Base-by-base conservation (phyloP, 1,284 basidiomycete genomes). In the Cystobasidium slooffiae region DNA sequence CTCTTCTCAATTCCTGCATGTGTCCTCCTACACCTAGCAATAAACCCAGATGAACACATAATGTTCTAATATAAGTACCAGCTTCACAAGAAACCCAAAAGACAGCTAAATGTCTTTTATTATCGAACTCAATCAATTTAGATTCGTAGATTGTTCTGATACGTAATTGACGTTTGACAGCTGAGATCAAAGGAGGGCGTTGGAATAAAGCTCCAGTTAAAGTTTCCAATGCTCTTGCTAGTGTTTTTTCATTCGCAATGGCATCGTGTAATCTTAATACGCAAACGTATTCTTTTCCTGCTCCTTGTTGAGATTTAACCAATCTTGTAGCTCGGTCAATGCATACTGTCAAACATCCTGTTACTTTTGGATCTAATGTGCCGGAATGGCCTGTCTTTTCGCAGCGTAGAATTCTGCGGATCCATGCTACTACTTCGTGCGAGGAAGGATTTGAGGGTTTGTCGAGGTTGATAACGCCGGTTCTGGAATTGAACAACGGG, bases 361-460 rank as follows among this genome's bases (percentile, higher is more conserved):
- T 99, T 77, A 99, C 97, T 84, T 99, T 99, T 67, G 97, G 97
- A 84, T 99, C 97, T 70, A 99, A 88, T 58, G 96, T 99, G 78
- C 95, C 94, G 78, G 93, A 95, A 85, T 97, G 95, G 66, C 96
- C 97, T 0, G 97, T 99, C 86, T 99, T 99, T 84, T 99, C 96
- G 46, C 92, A 92, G 39, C 96, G 90, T 67, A 99, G 84, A 78
- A 99, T 99, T 39, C 97, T 89, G 79, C 96, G 88, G 77, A 99
- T 85, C 97, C 97, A 99, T 18, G 97, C 97, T 77, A 99, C 97
- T 72, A 99, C 97, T 86, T 99, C 97, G 85, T 99, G 97, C n/a
- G 96, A 98, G 5, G 97, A 99, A 8, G 97, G 97, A 85, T 99
- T 99, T 62, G 96, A 98, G 37, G 97, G 97, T 83, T 99, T 99